Evolutionary conservation across 2,329 filamentous ascomycete species (phyloP).

Genomic region (Elsinoe perseae): DNA sequence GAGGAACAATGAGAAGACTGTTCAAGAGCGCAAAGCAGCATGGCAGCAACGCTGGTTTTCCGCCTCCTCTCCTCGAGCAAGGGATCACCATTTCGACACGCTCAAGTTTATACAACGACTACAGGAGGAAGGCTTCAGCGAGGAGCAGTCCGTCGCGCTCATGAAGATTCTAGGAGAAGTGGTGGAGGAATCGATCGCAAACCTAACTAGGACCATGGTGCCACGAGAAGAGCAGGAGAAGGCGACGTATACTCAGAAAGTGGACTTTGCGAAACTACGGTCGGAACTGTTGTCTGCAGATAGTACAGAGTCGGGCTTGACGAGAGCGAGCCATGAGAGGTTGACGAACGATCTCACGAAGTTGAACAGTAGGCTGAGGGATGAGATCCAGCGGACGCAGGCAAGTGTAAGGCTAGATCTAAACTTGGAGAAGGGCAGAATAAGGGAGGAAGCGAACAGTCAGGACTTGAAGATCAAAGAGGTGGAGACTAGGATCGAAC

Average conservation of each 20-base stretch:
- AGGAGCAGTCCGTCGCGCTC: conserved; percentile 93
- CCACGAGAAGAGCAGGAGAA: conserved; percentile 86
- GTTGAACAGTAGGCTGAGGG: conserved; percentile 76
- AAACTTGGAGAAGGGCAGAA: conserved; percentile 93
- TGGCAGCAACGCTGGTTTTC: conserved; percentile 49
- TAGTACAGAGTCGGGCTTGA: conserved; percentile 81
- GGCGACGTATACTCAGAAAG: conserved; percentile 73
- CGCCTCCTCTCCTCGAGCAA: conserved; percentile 50
- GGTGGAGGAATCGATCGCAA: conserved; percentile 96
- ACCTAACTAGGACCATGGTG: conserved; percentile 95
- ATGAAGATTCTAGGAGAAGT: conserved; percentile 96
- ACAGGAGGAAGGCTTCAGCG: conserved; percentile 85
- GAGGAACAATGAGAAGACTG: not conserved
- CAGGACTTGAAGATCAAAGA: conserved; percentile 98
- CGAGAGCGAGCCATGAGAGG: conserved; percentile 81
- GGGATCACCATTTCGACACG: conserved; percentile 96
- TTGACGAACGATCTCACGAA: conserved; percentile 93
- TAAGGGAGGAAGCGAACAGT: conserved; percentile 88
- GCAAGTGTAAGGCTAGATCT: conserved; percentile 86
- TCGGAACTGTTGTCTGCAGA: conserved; percentile 89
- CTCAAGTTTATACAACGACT: conserved; percentile 92
- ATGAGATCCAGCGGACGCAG: conserved; percentile 91
- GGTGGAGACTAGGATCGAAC: conserved; percentile 96
- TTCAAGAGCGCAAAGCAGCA: not conserved
- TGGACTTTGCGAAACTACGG: conserved; percentile 94